These are phyloP conservation scores for Phanerochaete carnosa DNA, from an alignment of 768 basidiomycete species.

Conservation along the genomic window DNA sequence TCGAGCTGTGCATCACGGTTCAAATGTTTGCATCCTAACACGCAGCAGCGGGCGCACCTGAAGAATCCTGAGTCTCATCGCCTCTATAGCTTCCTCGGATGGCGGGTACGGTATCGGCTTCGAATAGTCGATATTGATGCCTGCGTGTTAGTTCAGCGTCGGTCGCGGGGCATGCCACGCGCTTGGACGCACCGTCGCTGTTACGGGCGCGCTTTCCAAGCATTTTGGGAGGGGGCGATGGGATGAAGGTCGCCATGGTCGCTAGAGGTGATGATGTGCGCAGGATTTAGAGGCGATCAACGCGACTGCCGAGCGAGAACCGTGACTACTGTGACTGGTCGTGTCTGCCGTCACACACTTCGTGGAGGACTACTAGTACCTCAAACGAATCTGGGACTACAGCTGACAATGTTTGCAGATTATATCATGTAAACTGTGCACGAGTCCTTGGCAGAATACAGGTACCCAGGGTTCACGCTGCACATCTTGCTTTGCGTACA, in stretches of 20 bases:
- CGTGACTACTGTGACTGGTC: neutral
- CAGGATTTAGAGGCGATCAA: neutral
- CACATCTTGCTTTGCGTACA: too few species aligned
- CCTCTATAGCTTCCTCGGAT: slow-evolving; percentile 8
- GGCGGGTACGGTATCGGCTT: slow-evolving; percentile 8
- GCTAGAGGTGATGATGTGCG: neutral
- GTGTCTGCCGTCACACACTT: neutral
- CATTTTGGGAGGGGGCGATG: neutral
- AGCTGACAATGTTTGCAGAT: too few species aligned
- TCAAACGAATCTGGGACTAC: neutral
- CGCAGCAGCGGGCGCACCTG: neutral
- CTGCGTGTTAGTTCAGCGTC: neutral
- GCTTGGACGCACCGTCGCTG: neutral
- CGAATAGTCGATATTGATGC: slow-evolving; percentile 1
- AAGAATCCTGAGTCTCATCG: slow-evolving; percentile 10
- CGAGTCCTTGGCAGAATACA: too few species aligned
- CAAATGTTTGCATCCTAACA: too few species aligned
- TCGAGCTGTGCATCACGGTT: slow-evolving; percentile 1
- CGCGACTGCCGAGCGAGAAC: neutral
- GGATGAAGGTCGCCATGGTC: neutral
- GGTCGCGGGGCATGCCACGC: neutral
- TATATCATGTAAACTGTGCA: too few species aligned
- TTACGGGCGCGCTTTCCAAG: neutral
- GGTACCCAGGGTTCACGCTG: too few species aligned
- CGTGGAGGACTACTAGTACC: neutral